Evolutionary conservation across 495 filamentous ascomycete genomes (phyloP).

Genomic region (Penicillium crystallinum): DNA sequence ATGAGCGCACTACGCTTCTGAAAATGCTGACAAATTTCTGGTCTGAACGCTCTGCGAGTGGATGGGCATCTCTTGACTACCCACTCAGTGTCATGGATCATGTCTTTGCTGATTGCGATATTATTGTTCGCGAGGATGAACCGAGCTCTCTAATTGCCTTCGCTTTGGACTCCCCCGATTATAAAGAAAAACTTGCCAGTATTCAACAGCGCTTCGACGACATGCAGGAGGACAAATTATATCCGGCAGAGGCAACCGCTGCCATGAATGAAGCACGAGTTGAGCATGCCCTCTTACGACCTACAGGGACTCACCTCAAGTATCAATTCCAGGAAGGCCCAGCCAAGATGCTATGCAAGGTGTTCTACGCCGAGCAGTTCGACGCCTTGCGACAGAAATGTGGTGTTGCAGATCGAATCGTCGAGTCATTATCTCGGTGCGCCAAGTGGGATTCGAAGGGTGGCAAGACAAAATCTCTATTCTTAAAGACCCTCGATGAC

Average conservation of each 20-base stretch:
- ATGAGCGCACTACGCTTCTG: conserved; percentile 86
- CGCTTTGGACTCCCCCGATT: conserved; percentile 79
- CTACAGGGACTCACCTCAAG: conserved; percentile 85
- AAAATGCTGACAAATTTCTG: conserved; percentile 96
- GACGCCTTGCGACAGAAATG: conserved; percentile 91
- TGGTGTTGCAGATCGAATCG: conserved; percentile 85
- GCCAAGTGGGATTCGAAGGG: conserved; percentile 98
- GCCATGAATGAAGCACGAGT: conserved; percentile 52
- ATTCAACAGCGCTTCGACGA: conserved; percentile 59
- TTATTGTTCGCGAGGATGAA: conserved; percentile 95
- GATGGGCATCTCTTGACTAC: conserved; percentile 93
- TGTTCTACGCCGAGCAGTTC: conserved; percentile 97
- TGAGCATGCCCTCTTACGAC: conserved; percentile 70
- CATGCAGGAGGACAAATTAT: conserved; percentile 22
- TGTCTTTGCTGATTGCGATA: conserved; percentile 95
- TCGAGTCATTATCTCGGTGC: conserved; percentile 91
- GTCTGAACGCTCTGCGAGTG: conserved; percentile 94
- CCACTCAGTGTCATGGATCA: conserved; percentile 84
- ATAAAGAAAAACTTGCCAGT: conserved; percentile 67
- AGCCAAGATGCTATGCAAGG: conserved; percentile 93
- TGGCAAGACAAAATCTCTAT: conserved; percentile 97
- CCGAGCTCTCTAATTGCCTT: conserved; percentile 95
- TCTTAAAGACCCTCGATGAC: conserved; percentile 93
- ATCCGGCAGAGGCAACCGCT: conserved; percentile 19
- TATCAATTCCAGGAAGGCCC: conserved; percentile 90